Percentiles rank a stretch among this genome's conserved stretches.
phyloP scores from a whole-genome alignment of 2,329 filamentous ascomycete genomes.

The Rhynchosporium agropyri region DNA sequence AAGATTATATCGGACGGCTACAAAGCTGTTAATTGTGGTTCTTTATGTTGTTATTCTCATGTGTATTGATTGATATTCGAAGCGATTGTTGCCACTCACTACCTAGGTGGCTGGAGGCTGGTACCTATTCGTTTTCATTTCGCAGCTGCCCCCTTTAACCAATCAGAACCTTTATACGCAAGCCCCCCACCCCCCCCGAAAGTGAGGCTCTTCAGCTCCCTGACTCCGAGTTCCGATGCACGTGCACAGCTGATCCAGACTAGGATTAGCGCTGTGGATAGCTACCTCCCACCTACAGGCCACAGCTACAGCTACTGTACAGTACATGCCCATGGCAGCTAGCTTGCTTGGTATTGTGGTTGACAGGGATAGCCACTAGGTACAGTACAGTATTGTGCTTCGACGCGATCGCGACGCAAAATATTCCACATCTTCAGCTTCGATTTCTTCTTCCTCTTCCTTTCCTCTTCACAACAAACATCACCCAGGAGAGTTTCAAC shows the following conservation, averaged over 20 bases:
- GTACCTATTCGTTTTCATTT: too few species aligned
- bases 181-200: not conserved
- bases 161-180: not conserved
- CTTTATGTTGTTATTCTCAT: too few species aligned
- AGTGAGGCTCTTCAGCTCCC: constrained; percentile 7
- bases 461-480: not conserved
- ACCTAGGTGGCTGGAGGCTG: too few species aligned
- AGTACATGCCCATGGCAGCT: not conserved
- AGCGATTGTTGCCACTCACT: too few species aligned
- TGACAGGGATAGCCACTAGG: not conserved
- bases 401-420: constrained; percentile 17
- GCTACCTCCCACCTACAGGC: not conserved
- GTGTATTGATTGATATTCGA: too few species aligned
- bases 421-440: not conserved
- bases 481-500: not conserved
- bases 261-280: constrained; percentile 4
- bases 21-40: too few species aligned
- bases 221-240: not conserved
- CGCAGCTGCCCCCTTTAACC: not conserved
- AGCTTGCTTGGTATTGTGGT: constrained; percentile 1
- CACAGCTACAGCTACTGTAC: too few species aligned
- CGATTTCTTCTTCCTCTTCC: constrained; percentile 1
- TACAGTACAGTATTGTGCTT: not conserved
- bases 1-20: too few species aligned
- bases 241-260: constrained; percentile 6